Conservation (phyloP, 2,329 filamentous ascomycete genomes). For the Thermochaetoides dissita region DNA sequence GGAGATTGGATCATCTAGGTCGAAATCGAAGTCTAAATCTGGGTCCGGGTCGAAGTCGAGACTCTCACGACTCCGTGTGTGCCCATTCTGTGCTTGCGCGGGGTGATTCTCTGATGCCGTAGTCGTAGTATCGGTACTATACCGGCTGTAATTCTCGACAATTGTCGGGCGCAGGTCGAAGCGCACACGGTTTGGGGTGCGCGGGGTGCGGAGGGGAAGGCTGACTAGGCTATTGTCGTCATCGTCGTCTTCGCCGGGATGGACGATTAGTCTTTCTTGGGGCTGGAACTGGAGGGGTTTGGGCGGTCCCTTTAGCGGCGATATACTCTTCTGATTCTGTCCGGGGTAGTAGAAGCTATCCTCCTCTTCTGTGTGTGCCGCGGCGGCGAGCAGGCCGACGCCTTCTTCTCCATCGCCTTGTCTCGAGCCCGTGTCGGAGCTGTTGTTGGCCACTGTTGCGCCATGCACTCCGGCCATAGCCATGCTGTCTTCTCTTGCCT, state of each 20-base stretch:
- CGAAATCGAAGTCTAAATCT: conserved; percentile 14
- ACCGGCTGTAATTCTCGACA: conserved; percentile 13
- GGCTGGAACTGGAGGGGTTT: no score
- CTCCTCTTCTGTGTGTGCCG: conserved; percentile 2
- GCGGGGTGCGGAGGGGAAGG: conserved; percentile 29
- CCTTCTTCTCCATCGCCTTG: conserved; percentile 11
- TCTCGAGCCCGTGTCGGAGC: background rate
- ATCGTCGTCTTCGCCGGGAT: conserved; percentile 2
- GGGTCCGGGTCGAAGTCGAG: background rate
- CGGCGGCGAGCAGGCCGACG: conserved; percentile 16
- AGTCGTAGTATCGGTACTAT: conserved; percentile 5
- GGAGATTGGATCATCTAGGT: conserved; percentile 15
- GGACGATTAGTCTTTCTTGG: conserved; percentile 4
- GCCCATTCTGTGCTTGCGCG: background rate
- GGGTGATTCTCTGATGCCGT: background rate
- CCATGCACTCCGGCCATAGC: conserved; percentile 19
- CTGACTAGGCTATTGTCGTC: conserved; percentile 8
- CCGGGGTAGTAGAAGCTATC: conserved; percentile 4
- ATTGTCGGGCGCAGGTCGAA: conserved; percentile 48
- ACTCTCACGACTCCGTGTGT: background rate
- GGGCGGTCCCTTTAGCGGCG: no score
- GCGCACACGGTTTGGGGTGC: conserved; percentile 59
- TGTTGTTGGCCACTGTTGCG: conserved; percentile 7
- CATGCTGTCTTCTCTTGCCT: conserved; percentile 9
- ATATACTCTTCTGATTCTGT: no score